These are phyloP conservation scores for Rheum nobile DNA, from an alignment of 148 eudicot genomes.

Conservation along the genomic window DNA sequence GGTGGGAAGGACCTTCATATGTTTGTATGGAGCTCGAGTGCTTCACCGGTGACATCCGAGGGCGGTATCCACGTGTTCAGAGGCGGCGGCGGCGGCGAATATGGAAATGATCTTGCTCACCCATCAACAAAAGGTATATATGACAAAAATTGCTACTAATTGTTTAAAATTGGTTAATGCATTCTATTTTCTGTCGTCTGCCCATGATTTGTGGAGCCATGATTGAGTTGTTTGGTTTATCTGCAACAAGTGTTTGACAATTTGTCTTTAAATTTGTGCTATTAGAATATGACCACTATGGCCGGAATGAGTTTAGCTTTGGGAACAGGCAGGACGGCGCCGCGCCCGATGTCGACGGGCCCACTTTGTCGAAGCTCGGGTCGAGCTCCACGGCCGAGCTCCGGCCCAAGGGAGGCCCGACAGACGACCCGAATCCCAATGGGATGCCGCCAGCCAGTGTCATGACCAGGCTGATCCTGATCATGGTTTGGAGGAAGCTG, in stretches of 20 bases:
- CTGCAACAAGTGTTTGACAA: neutral
- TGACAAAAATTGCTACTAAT: no score
- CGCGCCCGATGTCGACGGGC: conserved; percentile 43
- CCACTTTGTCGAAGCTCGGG: conserved; percentile 59
- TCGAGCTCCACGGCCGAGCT: conserved; percentile 76
- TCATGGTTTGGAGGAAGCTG: conserved; percentile 86
- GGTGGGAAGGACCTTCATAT: conserved; percentile 67
- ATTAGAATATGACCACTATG: conserved; percentile 68
- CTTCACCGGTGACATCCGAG: conserved; percentile 64
- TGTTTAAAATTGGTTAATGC: neutral
- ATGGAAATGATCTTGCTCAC: conserved; percentile 39
- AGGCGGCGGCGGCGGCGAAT: conserved; percentile 26
- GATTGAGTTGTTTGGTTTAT: neutral
- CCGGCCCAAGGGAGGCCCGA: conserved; percentile 14
- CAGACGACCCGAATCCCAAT: neutral
- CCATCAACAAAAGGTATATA: conserved; percentile 66
- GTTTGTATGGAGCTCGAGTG: conserved; percentile 76
- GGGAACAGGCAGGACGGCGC: conserved; percentile 38
- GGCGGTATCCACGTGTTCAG: conserved; percentile 83
- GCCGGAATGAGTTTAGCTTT: conserved; percentile 69
- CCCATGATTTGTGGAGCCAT: neutral
- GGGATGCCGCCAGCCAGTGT: conserved; percentile 68
- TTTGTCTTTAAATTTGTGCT: neutral
- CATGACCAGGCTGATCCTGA: conserved; percentile 68
- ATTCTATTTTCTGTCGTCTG: neutral